Conservation (phyloP, 2,329 filamentous ascomycete genomes). For the Aspergillus spinulosporus region DNA sequence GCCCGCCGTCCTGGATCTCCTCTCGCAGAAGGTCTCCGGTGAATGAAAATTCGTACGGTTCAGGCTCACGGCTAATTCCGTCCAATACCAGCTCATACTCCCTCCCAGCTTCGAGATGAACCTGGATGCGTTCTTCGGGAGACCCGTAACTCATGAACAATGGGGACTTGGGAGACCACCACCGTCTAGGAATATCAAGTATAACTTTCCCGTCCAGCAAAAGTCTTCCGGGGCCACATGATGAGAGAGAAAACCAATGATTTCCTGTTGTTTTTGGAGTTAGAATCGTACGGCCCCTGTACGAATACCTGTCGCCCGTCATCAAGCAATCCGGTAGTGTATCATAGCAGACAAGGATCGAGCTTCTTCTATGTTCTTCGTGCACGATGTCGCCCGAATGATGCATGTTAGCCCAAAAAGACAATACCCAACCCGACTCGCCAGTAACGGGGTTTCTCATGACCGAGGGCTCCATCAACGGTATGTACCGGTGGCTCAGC, state of each 20-base stretch:
- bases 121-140: not conserved
- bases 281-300: constrained; percentile 1
- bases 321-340: not conserved
- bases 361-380: constrained; percentile 1
- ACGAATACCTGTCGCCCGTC: constrained; percentile 1
- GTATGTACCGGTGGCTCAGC: constrained; percentile 1
- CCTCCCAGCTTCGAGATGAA: not conserved
- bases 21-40: not conserved
- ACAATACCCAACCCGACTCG: not conserved
- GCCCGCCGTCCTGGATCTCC: constrained; percentile 4
- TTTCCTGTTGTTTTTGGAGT: not conserved
- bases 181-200: not conserved
- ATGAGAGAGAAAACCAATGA: constrained; percentile 1
- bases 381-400: not conserved
- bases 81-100: constrained; percentile 3
- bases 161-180: not conserved
- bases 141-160: constrained; percentile 5
- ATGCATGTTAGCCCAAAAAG: constrained; percentile 1
- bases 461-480: constrained; percentile 2
- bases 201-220: constrained; percentile 1
- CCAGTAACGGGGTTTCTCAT: constrained; percentile 3
- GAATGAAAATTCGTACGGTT: constrained; percentile 1
- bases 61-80: not conserved
- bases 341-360: constrained; percentile 2
- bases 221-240: not conserved